A percentile compares a stretch with the other conserved stretches of the same genome.
Conservation (phyloP, 2,329 filamentous ascomycete genomes). For the Chaetomiaceae sp. region DNA sequence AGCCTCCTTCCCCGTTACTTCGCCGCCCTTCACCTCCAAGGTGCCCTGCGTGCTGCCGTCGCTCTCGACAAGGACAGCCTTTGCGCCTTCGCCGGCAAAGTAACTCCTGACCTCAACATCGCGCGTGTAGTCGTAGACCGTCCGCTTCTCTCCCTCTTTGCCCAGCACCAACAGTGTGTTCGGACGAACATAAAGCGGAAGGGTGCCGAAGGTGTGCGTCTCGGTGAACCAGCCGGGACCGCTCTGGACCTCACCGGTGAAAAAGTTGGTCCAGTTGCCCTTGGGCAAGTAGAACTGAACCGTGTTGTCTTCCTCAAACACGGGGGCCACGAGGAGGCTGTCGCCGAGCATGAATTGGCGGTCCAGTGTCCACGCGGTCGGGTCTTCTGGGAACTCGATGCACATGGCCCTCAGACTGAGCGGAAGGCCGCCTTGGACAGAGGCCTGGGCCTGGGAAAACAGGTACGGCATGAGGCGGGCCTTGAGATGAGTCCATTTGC, state of each 20-base stretch:
- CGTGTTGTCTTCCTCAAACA: conserved; percentile 58
- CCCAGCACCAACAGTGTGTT: conserved; percentile 46
- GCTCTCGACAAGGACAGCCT: conserved; percentile 38
- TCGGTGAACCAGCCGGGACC: conserved; percentile 56
- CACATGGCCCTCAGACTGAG: conserved; percentile 58
- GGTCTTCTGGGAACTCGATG: conserved; percentile 66
- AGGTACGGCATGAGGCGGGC: conserved; percentile 50
- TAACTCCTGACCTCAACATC: conserved; percentile 47
- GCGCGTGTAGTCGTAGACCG: conserved; percentile 44
- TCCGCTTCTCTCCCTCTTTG: conserved; percentile 34
- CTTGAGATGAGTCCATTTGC: conserved; percentile 47
- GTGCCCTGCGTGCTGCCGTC: conserved; percentile 39
- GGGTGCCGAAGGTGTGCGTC: conserved; percentile 52
- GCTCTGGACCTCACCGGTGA: conserved; percentile 45
- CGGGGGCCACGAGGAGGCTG: conserved; percentile 57
- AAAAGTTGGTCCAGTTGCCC: conserved; percentile 44
- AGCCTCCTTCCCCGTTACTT: conserved; percentile 36
- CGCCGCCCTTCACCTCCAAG: conserved; percentile 37
- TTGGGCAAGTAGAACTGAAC: conserved; percentile 61
- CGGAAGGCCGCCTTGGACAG: conserved; percentile 22
- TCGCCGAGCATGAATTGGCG: conserved; percentile 70
- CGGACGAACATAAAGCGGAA: conserved; percentile 56
- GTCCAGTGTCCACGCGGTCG: conserved; percentile 63
- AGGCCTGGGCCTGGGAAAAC: conserved; percentile 38
- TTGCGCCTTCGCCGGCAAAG: conserved; percentile 37